Percentiles rank a stretch among this genome's conserved stretches.
Conservation (phyloP, 2,329 filamentous ascomycete species). For the Epichloe sylvatica region DNA sequence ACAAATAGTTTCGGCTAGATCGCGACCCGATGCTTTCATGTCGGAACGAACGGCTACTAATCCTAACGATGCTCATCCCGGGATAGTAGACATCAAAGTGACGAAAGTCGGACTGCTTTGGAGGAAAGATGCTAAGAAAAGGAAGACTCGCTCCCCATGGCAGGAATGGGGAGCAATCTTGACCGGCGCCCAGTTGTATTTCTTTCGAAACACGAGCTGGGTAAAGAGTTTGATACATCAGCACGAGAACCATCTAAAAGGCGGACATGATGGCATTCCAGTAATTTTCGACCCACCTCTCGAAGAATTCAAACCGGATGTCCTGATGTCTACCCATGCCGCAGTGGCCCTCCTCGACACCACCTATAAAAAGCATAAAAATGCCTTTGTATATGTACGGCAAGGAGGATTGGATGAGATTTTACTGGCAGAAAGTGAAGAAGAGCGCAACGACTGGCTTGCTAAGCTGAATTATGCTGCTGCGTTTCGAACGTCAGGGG, state of each 20-base stretch:
- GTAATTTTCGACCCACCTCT: constrained; percentile 85
- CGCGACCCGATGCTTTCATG: constrained; percentile 90
- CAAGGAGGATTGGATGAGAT: constrained; percentile 81
- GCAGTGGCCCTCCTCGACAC: constrained; percentile 78
- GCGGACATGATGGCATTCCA: constrained; percentile 59
- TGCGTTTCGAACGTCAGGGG: constrained; percentile 80
- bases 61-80: constrained; percentile 73
- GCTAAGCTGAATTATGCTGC: constrained; percentile 93
- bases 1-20: constrained; percentile 89
- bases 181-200: constrained; percentile 92
- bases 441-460: constrained; percentile 93
- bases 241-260: constrained; percentile 67
- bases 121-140: constrained; percentile 89
- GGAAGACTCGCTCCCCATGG: constrained; percentile 90
- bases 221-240: constrained; percentile 83
- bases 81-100: constrained; percentile 92
- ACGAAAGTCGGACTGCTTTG: constrained; percentile 91
- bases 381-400: constrained; percentile 82
- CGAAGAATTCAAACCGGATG: constrained; percentile 85
- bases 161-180: constrained; percentile 97
- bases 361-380: constrained; percentile 87
- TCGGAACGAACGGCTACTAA: constrained; percentile 73
- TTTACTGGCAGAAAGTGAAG: constrained; percentile 77
- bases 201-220: constrained; percentile 90
- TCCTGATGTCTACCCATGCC: constrained; percentile 82